Conservation (phyloP, 306 rosid species). For the Spatholobus suberectus region DNA sequence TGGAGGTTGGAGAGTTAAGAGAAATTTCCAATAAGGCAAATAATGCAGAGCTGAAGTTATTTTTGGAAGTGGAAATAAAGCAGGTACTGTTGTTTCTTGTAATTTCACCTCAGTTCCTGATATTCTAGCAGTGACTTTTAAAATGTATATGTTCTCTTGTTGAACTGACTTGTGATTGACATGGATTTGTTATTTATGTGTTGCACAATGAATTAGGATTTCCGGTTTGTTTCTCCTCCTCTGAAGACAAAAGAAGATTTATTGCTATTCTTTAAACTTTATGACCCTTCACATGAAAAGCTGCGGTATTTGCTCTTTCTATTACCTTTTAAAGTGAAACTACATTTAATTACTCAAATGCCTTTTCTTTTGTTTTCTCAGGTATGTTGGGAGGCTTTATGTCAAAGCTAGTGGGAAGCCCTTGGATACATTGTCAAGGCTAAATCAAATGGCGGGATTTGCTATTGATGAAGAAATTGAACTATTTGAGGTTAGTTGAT, state of each 20-base stretch:
- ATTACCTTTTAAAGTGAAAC: background rate
- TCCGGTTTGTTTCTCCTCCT: background rate
- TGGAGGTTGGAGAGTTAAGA: background rate
- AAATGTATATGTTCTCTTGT: background rate
- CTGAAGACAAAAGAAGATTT: background rate
- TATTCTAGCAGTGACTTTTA: background rate
- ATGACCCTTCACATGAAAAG: background rate
- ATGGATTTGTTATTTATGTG: background rate
- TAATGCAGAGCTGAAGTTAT: background rate
- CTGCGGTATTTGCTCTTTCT: conserved; percentile 8
- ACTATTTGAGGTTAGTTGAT: background rate
- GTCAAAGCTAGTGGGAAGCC: background rate
- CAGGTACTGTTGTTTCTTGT: conserved; percentile 4
- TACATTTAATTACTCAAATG: background rate
- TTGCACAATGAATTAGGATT: background rate
- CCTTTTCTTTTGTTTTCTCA: conserved; percentile 6
- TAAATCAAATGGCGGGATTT: conserved; percentile 3
- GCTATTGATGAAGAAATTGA: background rate
- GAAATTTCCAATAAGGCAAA: background rate
- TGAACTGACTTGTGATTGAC: background rate
- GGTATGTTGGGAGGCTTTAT: conserved; percentile 4
- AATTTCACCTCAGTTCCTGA: background rate
- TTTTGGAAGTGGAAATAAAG: background rate
- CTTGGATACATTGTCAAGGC: background rate
- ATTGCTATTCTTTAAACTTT: conserved; percentile 9